Evolutionary conservation across 345 rosid genomes (phyloP), one percentile per base, ranked within the genome.

Genomic region (Pugionium cornutum): DNA sequence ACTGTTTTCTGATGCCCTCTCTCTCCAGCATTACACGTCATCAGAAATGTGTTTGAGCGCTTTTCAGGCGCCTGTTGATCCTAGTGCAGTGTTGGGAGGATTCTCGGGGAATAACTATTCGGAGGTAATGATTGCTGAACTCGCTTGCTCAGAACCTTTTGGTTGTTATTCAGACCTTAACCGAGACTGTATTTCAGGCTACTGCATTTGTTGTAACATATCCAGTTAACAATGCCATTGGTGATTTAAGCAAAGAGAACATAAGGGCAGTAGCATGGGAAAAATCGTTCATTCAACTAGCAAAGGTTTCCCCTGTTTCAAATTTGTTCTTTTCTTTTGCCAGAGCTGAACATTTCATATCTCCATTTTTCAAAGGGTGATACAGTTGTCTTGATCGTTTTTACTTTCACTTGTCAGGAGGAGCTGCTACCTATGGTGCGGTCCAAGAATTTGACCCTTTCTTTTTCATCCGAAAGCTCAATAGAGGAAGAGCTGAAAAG

Each of bases 391-490:
- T 45, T 50, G 32, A 52, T 44, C 3, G 29, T 34, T n/a, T 66
- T 42, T 51, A 50, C 66, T 45, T 66, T 11, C 31, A 78, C 70
- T 60, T 79, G 51, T 67, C 84, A 89, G 98, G 82, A 86, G 64
- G 97, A 86, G 73, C 62, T 92, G 75, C 54, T 83, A 75, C 81
- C 88, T 29, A 76, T 86, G 83, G 89, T 74, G 69, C 82, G 73
- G 65, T 79, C 86, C 28, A 88, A 83, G 60, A 88, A 88, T 76
- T 94, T 92, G 63, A 83, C 86, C 58, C 89, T 92, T 72, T 78
- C 97, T 39, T 92, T 88, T 80, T 92, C 98, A 30, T 90, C 98
- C 30, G 98, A 92, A 79, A 89, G 97, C 76, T 92, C 98, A 47
- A 82, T 92, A 62, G 98, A 90, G 83, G 96, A 90, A 78, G 99